Conservation (phyloP, 2,329 filamentous ascomycete genomes). For the Aureobasidium melanogenum region DNA sequence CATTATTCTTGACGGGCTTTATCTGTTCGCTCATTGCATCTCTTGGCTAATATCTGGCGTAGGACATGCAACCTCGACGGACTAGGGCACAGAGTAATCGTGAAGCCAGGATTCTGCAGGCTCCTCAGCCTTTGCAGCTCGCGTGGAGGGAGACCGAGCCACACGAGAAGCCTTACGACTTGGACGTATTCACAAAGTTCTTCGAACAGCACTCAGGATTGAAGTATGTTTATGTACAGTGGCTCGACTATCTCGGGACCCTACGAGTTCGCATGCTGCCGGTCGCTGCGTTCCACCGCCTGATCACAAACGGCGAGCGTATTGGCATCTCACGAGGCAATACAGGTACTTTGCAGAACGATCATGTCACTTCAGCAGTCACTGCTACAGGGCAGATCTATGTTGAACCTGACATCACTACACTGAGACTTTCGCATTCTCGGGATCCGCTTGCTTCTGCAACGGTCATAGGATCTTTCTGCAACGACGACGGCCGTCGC, state of each 20-base stretch:
- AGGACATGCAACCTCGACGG: background rate
- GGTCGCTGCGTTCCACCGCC: slow-evolving; percentile 35
- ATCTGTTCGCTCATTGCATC: background rate
- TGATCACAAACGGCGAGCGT: slow-evolving; percentile 27
- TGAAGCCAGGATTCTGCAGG: background rate
- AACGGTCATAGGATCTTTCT: slow-evolving; percentile 60
- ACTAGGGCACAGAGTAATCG: background rate
- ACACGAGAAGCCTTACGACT: background rate
- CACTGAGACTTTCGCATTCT: slow-evolving; percentile 46
- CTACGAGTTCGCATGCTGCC: slow-evolving; percentile 60
- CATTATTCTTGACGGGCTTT: background rate
- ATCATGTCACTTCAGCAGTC: slow-evolving; percentile 46
- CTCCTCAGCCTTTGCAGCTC: background rate
- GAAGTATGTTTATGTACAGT: slow-evolving; percentile 65
- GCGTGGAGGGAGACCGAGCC: background rate
- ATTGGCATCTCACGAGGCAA: slow-evolving; percentile 57
- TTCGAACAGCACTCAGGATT: slow-evolving; percentile 41
- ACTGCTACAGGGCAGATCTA: slow-evolving; percentile 56
- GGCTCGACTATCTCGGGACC: slow-evolving; percentile 68
- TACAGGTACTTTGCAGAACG: slow-evolving; percentile 60
- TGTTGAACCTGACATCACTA: slow-evolving; percentile 57
- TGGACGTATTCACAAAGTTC: slow-evolving; percentile 29
- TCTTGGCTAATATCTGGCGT: background rate
- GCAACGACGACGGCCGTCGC: slow-evolving; percentile 43
- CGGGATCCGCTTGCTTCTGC: slow-evolving; percentile 43